Conservation (phyloP, 129 eudicot species). For the Ambrosia trifida region DNA sequence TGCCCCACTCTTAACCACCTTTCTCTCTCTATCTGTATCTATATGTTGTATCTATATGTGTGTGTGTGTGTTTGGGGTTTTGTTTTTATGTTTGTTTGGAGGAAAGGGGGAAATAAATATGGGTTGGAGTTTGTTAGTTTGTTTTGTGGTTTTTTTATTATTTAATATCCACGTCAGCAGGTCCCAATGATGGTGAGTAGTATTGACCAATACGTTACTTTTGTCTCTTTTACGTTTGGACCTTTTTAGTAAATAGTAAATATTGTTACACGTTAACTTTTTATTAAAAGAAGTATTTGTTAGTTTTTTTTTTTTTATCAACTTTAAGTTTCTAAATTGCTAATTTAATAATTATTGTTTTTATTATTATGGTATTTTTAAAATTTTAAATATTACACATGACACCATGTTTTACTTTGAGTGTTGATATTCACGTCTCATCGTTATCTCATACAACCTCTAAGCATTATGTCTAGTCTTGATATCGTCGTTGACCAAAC, state of each 20-base stretch:
- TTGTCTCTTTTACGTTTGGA: constrained; percentile 28
- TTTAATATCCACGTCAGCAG: constrained; percentile 27
- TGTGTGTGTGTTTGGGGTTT: neutral
- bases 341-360: no score
- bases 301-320: no score
- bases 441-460: no score
- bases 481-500: no score
- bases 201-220: constrained; percentile 45
- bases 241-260: constrained; percentile 3
- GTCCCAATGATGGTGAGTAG: constrained; percentile 29
- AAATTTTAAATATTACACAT: no score
- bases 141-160: neutral
- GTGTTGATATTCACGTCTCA: no score
- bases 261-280: neutral
- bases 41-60: constrained; percentile 22
- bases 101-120: constrained; percentile 9
- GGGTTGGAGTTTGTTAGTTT: neutral
- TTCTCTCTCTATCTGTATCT: constrained; percentile 21
- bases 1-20: constrained; percentile 24
- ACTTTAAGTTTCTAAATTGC: no score
- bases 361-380: no score
- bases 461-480: no score
- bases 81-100: constrained; percentile 14
- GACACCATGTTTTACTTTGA: no score
- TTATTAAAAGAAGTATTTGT: no score